A percentile compares a stretch with the other conserved stretches of the same genome.
These are phyloP conservation scores for Coemansia sp. DNA, from an alignment of 192 early-diverging fungal species.

Conservation along the genomic window DNA sequence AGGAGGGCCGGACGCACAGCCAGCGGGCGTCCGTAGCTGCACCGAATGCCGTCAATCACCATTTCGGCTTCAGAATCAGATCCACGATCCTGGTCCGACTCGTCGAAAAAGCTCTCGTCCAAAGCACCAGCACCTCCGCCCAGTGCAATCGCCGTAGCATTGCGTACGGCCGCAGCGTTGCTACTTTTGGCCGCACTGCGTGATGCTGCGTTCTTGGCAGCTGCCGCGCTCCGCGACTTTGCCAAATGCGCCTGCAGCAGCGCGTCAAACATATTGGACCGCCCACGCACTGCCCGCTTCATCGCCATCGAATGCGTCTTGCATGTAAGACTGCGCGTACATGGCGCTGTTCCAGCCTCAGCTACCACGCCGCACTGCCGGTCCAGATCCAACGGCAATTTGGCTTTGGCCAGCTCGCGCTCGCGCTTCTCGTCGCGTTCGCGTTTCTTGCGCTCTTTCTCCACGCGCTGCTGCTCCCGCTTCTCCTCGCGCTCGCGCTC, in stretches of 20 bases:
- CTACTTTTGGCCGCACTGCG: conserved; percentile 49
- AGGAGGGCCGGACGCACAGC: conserved; percentile 57
- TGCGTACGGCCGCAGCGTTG: conserved; percentile 43
- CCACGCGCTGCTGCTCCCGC: conserved; percentile 35
- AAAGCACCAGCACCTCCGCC: conserved; percentile 59
- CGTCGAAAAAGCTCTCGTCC: conserved; percentile 51
- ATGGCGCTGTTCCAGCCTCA: conserved; percentile 60
- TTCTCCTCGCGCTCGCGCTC: conserved; percentile 42
- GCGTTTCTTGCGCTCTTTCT: conserved; percentile 49
- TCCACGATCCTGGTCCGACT: conserved; percentile 74
- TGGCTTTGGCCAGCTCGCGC: conserved; percentile 37
- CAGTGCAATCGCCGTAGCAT: conserved; percentile 50
- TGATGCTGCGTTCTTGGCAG: conserved; percentile 41
- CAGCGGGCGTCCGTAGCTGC: conserved; percentile 65
- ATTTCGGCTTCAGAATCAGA: conserved; percentile 53
- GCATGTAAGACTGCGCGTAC: conserved; percentile 89
- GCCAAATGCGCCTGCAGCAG: conserved; percentile 74
- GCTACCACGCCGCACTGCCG: conserved; percentile 82
- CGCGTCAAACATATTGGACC: conserved; percentile 81
- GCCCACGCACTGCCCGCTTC: conserved; percentile 81
- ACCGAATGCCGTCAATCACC: conserved; percentile 64
- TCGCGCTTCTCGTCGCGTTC: conserved; percentile 60
- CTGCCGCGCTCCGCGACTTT: conserved; percentile 66
- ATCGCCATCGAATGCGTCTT: conserved; percentile 90
- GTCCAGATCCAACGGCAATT: conserved; percentile 82